Conservation (phyloP, 73 alveolate genomes). For the Paramecium sexaurelia region DNA sequence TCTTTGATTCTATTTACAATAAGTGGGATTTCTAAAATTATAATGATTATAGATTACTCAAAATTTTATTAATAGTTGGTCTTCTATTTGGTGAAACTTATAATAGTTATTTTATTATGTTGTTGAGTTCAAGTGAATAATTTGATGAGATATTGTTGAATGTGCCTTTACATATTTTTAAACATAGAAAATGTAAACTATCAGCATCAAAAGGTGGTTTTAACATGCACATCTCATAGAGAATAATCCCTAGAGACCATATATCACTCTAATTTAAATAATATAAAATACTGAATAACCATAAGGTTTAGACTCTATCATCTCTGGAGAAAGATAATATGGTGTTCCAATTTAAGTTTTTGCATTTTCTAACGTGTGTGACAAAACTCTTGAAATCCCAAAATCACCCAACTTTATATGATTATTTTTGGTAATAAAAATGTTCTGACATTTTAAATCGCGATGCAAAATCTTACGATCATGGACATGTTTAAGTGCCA, state of each 20-base stretch:
- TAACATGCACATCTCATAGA: conserved; percentile 87
- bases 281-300: conserved; percentile 68
- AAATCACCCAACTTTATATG: conserved; percentile 97
- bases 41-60: neutral
- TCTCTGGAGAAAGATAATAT: conserved; percentile 95
- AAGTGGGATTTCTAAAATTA: conserved; percentile 73
- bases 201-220: conserved; percentile 92
- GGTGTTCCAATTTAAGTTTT: conserved; percentile 97
- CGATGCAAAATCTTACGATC: conserved; percentile 95
- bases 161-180: conserved; percentile 82
- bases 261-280: conserved; percentile 75
- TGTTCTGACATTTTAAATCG: conserved; percentile 93
- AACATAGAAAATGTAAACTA: conserved; percentile 80
- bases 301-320: conserved; percentile 89
- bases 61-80: conserved; percentile 81
- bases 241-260: conserved; percentile 93
- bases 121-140: conserved; percentile 77
- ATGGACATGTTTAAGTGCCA: conserved; percentile 92
- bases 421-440: conserved; percentile 92
- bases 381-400: conserved; percentile 95
- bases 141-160: conserved; percentile 75
- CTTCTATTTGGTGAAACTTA: conserved; percentile 79
- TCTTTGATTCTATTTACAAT: conserved; percentile 75
- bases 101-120: conserved; percentile 71
- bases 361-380: conserved; percentile 90